phyloP scores from a whole-genome alignment of 805 yeast genomes.

The Myxozyma udenii region DNA sequence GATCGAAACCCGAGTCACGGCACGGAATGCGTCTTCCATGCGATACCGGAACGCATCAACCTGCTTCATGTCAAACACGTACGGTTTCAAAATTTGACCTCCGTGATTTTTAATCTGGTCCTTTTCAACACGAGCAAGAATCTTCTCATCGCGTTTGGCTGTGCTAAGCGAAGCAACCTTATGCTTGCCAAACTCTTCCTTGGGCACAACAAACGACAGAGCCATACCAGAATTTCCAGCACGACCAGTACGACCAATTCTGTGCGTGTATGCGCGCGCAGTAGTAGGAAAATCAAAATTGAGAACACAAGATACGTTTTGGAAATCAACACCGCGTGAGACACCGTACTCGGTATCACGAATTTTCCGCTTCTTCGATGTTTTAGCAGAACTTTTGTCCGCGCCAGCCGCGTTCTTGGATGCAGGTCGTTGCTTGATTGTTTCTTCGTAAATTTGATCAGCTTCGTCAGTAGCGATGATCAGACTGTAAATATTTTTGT shows the following conservation, averaged over 20 bases:
- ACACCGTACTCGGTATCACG: slow-evolving; percentile 83
- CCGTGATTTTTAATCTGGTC: slow-evolving; percentile 59
- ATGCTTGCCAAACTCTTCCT: slow-evolving; percentile 83
- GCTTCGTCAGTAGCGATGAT: slow-evolving; percentile 95
- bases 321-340: slow-evolving; percentile 94
- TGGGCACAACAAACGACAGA: slow-evolving; percentile 82
- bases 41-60: slow-evolving; percentile 95
- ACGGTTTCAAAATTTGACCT: slow-evolving; percentile 71
- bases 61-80: slow-evolving; percentile 85
- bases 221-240: slow-evolving; percentile 96
- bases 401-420: slow-evolving; percentile 38
- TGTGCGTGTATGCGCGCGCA: slow-evolving; percentile 83
- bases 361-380: slow-evolving; percentile 28
- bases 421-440: slow-evolving; percentile 31
- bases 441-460: slow-evolving; percentile 40
- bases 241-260: slow-evolving; percentile 96
- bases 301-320: slow-evolving; percentile 91
- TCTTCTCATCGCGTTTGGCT: slow-evolving; percentile 82
- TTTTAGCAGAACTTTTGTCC: slow-evolving; percentile 13
- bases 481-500: slow-evolving; percentile 79
- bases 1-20: slow-evolving; percentile 83
- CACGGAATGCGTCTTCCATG: slow-evolving; percentile 94
- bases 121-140: slow-evolving; percentile 67
- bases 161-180: slow-evolving; percentile 68
- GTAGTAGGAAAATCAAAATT: slow-evolving; percentile 92